Percentiles rank a stretch among this genome's conserved stretches.
Conservation (phyloP, 1,284 basidiomycete species). For the Cutaneotrichosporon mucoides region DNA sequence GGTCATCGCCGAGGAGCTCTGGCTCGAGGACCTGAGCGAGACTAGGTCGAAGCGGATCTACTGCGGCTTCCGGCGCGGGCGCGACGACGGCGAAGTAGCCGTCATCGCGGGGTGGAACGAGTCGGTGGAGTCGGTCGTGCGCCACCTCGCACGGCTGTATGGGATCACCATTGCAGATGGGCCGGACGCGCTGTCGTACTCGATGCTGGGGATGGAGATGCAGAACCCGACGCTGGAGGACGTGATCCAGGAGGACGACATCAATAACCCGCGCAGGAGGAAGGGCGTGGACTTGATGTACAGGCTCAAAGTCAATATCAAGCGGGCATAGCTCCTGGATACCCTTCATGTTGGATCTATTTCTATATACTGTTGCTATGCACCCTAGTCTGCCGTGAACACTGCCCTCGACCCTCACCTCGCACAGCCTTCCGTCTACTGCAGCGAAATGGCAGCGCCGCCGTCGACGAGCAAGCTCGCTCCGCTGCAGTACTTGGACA, state of each 20-base stretch:
- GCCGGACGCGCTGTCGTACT: not conserved
- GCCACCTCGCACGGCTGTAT: not conserved
- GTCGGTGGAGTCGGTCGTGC: not conserved
- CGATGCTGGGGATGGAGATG: not conserved
- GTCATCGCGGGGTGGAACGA: not conserved
- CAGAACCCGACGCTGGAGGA: not conserved
- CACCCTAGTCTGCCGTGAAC: no score
- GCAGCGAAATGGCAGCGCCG: conserved; percentile 72
- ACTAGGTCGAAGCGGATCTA: not conserved
- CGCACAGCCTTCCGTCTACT: conserved; percentile 47
- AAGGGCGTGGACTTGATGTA: not conserved
- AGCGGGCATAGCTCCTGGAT: not conserved
- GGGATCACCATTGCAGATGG: not conserved
- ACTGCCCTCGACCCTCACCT: no score
- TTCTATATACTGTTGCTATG: no score
- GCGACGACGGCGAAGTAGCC: not conserved
- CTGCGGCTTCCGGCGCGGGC: not conserved
- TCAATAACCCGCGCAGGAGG: not conserved
- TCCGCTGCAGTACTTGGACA: conserved; percentile 59
- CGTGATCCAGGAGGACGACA: not conserved
- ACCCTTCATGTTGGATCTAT: no score
- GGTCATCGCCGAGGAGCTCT: not conserved
- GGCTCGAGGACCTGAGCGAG: not conserved
- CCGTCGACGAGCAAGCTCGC: conserved; percentile 66
- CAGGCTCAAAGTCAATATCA: not conserved